Percentiles rank a stretch among this genome's conserved stretches.
Evolutionary conservation across 2,329 filamentous ascomycete genomes (phyloP).

Genomic region (Myotisia sp.): DNA sequence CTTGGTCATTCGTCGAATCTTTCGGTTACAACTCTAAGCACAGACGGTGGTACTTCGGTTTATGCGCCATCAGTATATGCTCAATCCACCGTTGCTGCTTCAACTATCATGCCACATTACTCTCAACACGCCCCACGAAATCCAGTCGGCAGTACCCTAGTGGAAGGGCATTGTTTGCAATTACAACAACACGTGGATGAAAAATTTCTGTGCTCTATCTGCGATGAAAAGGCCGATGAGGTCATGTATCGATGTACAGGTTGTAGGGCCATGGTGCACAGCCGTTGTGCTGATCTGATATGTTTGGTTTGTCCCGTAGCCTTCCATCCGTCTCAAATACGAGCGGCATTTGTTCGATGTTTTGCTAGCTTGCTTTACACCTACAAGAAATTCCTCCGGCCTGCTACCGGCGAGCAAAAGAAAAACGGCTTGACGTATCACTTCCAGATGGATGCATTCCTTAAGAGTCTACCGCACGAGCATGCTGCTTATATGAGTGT

Average conservation of each 20-base stretch:
- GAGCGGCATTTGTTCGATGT: conserved; percentile 53
- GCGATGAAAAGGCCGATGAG: conserved; percentile 45
- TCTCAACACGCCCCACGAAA: conserved; percentile 17
- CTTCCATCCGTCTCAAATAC: conserved; percentile 52
- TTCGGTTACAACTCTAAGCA: conserved; percentile 33
- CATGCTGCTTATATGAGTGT: conserved; percentile 50
- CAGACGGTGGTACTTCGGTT: conserved; percentile 17
- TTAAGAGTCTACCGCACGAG: conserved; percentile 49
- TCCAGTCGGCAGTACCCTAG: conserved; percentile 22
- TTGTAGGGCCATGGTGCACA: conserved; percentile 41
- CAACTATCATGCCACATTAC: conserved; percentile 36
- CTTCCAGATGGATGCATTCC: conserved; percentile 54
- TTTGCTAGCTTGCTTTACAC: conserved; percentile 57
- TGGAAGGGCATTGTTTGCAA: conserved; percentile 37
- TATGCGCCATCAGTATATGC: conserved; percentile 38
- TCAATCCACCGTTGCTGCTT: conserved; percentile 37
- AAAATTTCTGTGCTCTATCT: conserved; percentile 33
- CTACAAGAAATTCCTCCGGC: conserved; percentile 49
- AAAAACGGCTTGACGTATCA: conserved; percentile 48
- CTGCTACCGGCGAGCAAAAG: conserved; percentile 46
- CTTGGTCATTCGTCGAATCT: conserved; percentile 42
- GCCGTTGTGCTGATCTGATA: conserved; percentile 45
- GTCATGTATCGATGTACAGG: conserved; percentile 36
- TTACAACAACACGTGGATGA: conserved; percentile 29
- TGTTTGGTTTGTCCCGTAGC: conserved; percentile 52